Percentiles rank a stretch among this genome's conserved stretches.
Evolutionary conservation across 805 yeast species (phyloP).

Genomic region (Ogataea trehaloabstinens): DNA sequence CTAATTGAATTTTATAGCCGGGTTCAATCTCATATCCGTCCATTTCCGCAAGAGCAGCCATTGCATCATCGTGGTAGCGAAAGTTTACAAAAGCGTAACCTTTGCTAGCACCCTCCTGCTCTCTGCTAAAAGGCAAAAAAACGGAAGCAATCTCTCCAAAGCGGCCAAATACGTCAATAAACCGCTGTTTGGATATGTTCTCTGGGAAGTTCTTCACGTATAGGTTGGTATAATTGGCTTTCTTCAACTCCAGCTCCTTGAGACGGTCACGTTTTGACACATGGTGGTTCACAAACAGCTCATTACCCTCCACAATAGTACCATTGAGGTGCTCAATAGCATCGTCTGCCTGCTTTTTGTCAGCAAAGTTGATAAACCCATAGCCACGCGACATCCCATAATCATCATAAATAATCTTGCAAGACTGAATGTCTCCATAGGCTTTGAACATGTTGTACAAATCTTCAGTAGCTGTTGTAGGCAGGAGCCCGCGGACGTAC

Average conservation of each 20-base stretch:
- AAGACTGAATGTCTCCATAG: slow-evolving; percentile 42
- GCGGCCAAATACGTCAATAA: slow-evolving; percentile 41
- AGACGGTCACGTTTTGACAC: slow-evolving; percentile 62
- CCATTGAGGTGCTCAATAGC: slow-evolving; percentile 50
- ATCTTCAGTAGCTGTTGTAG: slow-evolving; percentile 37
- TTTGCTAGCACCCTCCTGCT: slow-evolving; percentile 26
- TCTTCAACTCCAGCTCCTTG: slow-evolving; percentile 42
- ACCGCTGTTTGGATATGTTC: slow-evolving; percentile 34
- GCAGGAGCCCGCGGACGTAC: slow-evolving; percentile 50
- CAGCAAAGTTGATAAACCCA: slow-evolving; percentile 67
- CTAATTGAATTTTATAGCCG: slow-evolving; percentile 32
- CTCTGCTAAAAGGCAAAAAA: slow-evolving; percentile 47
- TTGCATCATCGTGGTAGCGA: slow-evolving; percentile 45
- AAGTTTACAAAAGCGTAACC: slow-evolving; percentile 58
- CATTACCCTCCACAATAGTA: slow-evolving; percentile 26
- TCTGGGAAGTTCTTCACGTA: slow-evolving; percentile 53
- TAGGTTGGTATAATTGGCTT: slow-evolving; percentile 50
- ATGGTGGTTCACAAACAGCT: slow-evolving; percentile 58
- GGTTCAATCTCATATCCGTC: slow-evolving; percentile 40
- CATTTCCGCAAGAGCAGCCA: slow-evolving; percentile 47
- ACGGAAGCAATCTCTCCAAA: slow-evolving; percentile 50
- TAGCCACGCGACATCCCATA: slow-evolving; percentile 47
- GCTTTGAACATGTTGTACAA: slow-evolving; percentile 36
- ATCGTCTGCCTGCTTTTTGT: slow-evolving; percentile 54
- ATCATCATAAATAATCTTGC: slow-evolving; percentile 48